Base-by-base conservation (phyloP, 1,284 basidiomycete genomes). In the Puccinia hordei region DNA sequence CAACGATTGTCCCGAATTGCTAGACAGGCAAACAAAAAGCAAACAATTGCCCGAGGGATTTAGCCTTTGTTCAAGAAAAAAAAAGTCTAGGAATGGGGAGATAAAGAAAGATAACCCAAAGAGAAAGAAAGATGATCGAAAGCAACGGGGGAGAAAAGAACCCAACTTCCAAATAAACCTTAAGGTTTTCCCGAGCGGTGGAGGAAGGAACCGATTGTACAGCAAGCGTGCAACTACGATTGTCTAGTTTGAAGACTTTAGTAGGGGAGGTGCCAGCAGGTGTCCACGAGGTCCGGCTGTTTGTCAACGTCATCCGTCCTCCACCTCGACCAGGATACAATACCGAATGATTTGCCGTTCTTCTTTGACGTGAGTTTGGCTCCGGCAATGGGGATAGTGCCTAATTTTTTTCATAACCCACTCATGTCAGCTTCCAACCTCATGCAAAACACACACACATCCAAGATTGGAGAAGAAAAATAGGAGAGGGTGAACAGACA, bases 1-100 rank as follows among this genome's bases (percentile, higher is more conserved):
- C 13, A 35, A 77, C 63, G 35, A 77, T 55, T 0, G 75, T 66
- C 30, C 75, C 75, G 27, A 77, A 77, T 77, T 77, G 75, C 75
- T 77, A 51, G 46, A 46, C 59, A 35, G 4, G 35, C 24, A 57
- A 57, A n/a, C 51, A 24, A 24, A n/a, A 17, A 46, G 17, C 10
- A 24, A n/a, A n/a, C n/a, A n/a, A n/a, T n/a, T n/a, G n/a, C n/a
- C n/a, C 27, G 2, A 12, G 51, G 51, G 59, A 74, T 59, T 59
- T 33, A 59, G 30, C 9, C 9, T 10, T 49, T 33, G 53, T n/a
- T 24, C 46, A n/a, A n/a, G 41, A 46, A n/a, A 17, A 38, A 66
- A 53, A 46, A 30, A 76, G 61, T 44, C 17, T 8, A 63, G 35
- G 27, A 49, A n/a, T 15, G 9, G 6, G 6, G 17, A 53, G 24